Evolutionary conservation across 139 green algal genomes (phyloP).

Genomic region (Yamagishiella unicocca): DNA sequence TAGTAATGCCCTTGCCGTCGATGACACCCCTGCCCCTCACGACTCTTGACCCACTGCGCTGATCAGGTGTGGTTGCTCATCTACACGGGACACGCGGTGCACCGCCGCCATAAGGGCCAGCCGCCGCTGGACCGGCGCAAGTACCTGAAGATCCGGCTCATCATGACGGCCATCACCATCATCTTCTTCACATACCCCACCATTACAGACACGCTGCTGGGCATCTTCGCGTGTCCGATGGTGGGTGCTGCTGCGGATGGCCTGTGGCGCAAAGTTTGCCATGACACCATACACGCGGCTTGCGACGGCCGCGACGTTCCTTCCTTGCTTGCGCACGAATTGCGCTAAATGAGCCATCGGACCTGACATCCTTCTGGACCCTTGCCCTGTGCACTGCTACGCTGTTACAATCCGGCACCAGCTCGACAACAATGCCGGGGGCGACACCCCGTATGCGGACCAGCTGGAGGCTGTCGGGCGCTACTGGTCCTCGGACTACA

Average conservation of each 20-base stretch:
- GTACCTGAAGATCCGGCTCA: slow-evolving; percentile 30
- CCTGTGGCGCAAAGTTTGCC: too few species aligned
- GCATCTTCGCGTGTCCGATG: slow-evolving; percentile 39
- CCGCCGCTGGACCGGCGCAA: not conserved
- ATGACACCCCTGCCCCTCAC: too few species aligned
- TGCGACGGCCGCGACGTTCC: too few species aligned
- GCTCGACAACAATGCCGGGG: not conserved
- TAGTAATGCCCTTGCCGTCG: too few species aligned
- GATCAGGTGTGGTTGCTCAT: slow-evolving; percentile 19
- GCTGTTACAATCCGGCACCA: too few species aligned
- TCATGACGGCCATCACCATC: slow-evolving; percentile 49
- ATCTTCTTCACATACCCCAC: slow-evolving; percentile 49
- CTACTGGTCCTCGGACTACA: slow-evolving; percentile 41
- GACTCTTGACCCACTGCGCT: too few species aligned
- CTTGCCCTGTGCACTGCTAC: too few species aligned
- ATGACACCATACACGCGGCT: too few species aligned
- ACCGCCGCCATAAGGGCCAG: not conserved
- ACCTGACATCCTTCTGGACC: too few species aligned
- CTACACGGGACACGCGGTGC: not conserved
- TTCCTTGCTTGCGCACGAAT: too few species aligned
- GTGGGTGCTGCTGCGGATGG: too few species aligned
- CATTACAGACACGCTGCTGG: slow-evolving; percentile 35
- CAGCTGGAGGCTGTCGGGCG: slow-evolving; percentile 4
- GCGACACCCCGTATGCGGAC: not conserved
- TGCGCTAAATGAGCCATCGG: too few species aligned